Percentiles rank a stretch among this genome's conserved stretches.
Conservation (phyloP, 345 rosid species). For the Salix arbutifolia region DNA sequence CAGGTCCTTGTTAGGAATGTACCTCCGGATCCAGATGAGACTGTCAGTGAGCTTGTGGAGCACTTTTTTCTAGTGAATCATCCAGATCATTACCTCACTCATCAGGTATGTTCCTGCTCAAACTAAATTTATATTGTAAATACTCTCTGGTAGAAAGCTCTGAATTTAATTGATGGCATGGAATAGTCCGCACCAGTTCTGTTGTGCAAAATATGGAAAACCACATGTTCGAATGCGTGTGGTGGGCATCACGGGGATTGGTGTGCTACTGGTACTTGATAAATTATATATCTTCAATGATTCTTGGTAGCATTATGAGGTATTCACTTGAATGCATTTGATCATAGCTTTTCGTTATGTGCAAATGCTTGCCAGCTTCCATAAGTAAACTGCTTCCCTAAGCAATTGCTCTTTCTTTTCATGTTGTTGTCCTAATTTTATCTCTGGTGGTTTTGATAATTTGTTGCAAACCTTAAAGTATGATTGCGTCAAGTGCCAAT, state of each 20-base stretch:
- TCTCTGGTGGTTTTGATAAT: not conserved
- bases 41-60: constrained; percentile 82
- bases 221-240: not conserved
- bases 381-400: not conserved
- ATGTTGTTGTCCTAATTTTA: not conserved
- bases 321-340: not conserved
- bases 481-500: not conserved
- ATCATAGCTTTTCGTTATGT: not conserved
- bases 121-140: not conserved
- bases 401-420: not conserved
- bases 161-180: not conserved
- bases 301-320: not conserved
- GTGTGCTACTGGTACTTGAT: not conserved
- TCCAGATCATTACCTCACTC: constrained; percentile 68
- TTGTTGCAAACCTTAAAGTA: not conserved
- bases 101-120: constrained; percentile 42
- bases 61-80: constrained; percentile 84
- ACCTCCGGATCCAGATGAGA: constrained; percentile 70
- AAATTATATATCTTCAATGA: not conserved
- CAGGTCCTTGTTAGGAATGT: constrained; percentile 85
- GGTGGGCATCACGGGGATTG: not conserved
- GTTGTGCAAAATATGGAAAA: not conserved
- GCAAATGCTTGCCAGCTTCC: not conserved
- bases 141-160: not conserved
- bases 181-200: not conserved